Evolutionary conservation across 352 stramenopile genomes (phyloP), one percentile per base, ranked within the genome.

Genomic region (Globisporangium camurandrum): DNA sequence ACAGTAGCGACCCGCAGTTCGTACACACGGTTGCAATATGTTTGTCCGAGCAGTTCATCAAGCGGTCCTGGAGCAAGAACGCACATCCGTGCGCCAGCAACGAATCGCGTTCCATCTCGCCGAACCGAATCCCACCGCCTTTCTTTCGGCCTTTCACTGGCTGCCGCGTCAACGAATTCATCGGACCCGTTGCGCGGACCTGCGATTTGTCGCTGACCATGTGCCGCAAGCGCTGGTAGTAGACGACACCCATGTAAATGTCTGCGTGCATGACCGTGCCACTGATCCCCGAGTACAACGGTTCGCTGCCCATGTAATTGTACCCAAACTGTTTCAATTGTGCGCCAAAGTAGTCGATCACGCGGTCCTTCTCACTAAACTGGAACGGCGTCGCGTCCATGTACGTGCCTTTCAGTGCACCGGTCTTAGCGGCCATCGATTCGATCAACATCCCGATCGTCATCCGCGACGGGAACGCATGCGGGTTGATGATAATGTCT

Each of bases 141-240:
- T 98, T 97, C 85, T 99, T 99, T 61, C 97, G 80, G 42, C 97
- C 97, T 74, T 99, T 99, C 37, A 99, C 95, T 0, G 97, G 97
- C 75, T 99, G 97, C 5, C 96, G 85, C 49, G 97, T 99, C n/a
- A 99, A 76, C 61, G 84, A 89, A 74, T 99, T 99, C 57, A 99
- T 97, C 31, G 95, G 93, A 11, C 97, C 97, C 28, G 95, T 99
- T 4, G 96, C 88, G 62, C 97, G 93, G 46, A 99, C 97, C 73
- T 99, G 97, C 49, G 85, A 98, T 84, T 99, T 99, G 80, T 99
- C 97, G 57, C 90, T 98, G 52, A 99, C 97, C 97, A 99, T 99
- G 84, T 99, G 97, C 50, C 97, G 89, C 62, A 99, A 74, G 45
- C 97, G 86, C 84, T 99, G 97, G 71, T 99, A 99, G 75, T 98